A percentile compares a stretch with the other conserved stretches of the same genome.
Conservation (phyloP, 441 rosid species). For the Eugenia klotzschiana region DNA sequence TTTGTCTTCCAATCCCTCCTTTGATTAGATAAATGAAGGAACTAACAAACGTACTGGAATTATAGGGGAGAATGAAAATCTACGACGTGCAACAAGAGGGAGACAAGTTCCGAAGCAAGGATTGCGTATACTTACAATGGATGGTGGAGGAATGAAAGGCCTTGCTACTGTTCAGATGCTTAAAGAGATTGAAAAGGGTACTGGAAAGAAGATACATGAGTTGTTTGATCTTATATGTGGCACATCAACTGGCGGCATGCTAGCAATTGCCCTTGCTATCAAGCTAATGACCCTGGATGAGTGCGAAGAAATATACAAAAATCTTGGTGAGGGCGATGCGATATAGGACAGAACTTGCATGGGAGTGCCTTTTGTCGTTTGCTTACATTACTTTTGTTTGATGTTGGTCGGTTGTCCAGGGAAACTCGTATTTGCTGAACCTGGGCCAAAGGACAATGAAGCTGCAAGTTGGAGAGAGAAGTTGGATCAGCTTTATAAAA, state of each 20-base stretch:
- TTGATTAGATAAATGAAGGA: neutral
- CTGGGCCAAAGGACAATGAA: constrained; percentile 89
- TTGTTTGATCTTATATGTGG: constrained; percentile 94
- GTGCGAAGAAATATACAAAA: constrained; percentile 95
- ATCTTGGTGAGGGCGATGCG: constrained; percentile 45
- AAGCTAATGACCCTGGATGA: constrained; percentile 77
- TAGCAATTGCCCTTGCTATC: constrained; percentile 89
- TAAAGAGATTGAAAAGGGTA: constrained; percentile 89
- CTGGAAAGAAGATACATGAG: constrained; percentile 91
- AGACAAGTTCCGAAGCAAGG: constrained; percentile 86
- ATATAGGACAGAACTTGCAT: neutral
- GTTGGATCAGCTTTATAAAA: constrained; percentile 89
- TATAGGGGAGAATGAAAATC: constrained; percentile 83
- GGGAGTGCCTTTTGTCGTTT: neutral
- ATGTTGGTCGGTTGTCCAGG: constrained; percentile 28
- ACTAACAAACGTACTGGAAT: neutral
- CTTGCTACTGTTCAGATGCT: constrained; percentile 92
- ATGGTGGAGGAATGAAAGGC: constrained; percentile 99
- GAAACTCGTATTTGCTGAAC: constrained; percentile 95
- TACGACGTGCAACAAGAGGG: constrained; percentile 84
- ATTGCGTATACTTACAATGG: constrained; percentile 91
- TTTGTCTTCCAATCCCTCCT: neutral
- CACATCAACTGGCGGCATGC: constrained; percentile 98
- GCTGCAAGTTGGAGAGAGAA: constrained; percentile 99
- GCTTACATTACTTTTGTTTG: constrained; percentile 1